Evolutionary conservation across 371 early-diverging fungal species (phyloP).

Genomic region (Rhizopus arrhizus): DNA sequence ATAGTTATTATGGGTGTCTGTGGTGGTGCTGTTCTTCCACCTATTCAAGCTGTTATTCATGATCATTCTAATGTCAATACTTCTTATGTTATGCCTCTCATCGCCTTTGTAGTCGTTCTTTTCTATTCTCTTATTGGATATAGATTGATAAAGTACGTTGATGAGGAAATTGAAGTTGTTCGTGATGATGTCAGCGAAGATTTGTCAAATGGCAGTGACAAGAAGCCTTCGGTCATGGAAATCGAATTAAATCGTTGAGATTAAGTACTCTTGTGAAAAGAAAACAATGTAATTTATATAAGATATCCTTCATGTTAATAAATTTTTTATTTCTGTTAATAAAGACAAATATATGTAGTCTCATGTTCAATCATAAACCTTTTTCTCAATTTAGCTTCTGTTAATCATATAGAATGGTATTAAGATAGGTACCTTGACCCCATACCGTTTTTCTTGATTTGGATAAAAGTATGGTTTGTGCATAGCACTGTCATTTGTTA

Average conservation of each 20-base stretch:
- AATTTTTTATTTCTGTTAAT: too few relatives aligned
- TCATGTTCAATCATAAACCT: too few relatives aligned
- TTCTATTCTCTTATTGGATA: conserved; percentile 38
- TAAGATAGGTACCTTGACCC: too few relatives aligned
- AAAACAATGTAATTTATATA: not conserved
- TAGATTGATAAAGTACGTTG: conserved; percentile 39
- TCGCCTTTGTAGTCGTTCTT: conserved; percentile 36
- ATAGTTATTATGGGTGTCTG: conserved; percentile 50
- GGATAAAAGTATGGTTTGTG: too few relatives aligned
- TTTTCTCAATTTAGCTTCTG: too few relatives aligned
- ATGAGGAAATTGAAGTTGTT: conserved; percentile 29
- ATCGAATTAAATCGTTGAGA: not conserved
- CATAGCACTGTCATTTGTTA: too few relatives aligned
- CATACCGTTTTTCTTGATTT: too few relatives aligned
- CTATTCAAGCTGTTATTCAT: conserved; percentile 42
- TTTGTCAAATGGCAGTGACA: not conserved
- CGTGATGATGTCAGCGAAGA: not conserved
- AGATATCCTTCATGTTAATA: too few relatives aligned
- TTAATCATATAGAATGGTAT: too few relatives aligned
- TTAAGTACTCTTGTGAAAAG: not conserved
- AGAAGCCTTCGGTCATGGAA: not conserved
- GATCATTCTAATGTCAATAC: conserved; percentile 38
- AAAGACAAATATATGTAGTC: too few relatives aligned
- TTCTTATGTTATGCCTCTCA: conserved; percentile 40
- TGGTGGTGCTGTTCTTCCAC: conserved; percentile 49